Conservation (phyloP, 2,329 filamentous ascomycete genomes). For the Huntiella savannae region DNA sequence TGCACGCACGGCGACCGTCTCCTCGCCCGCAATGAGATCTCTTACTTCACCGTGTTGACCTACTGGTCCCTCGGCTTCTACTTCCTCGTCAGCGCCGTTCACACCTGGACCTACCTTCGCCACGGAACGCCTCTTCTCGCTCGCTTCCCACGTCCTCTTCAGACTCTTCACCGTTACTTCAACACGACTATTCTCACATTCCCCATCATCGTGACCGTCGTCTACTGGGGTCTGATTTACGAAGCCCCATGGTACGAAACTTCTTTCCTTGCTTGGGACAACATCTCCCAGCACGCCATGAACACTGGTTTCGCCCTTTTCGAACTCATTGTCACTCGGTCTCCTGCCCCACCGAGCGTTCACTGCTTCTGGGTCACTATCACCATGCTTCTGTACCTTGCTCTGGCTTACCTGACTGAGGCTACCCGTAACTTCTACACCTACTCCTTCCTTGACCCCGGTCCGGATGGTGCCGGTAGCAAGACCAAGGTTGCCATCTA, state of each 20-base stretch:
- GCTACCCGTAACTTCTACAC: slow-evolving; percentile 55
- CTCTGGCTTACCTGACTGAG: slow-evolving; percentile 53
- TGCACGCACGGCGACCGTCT: slow-evolving; percentile 29
- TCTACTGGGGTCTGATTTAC: slow-evolving; percentile 51
- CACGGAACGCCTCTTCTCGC: slow-evolving; percentile 35
- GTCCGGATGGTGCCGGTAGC: slow-evolving; percentile 25
- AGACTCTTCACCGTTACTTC: slow-evolving; percentile 44
- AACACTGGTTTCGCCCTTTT: slow-evolving; percentile 59
- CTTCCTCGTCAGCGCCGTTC: slow-evolving; percentile 44
- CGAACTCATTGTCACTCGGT: slow-evolving; percentile 52
- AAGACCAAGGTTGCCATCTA: slow-evolving; percentile 39
- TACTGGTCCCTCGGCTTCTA: slow-evolving; percentile 76
- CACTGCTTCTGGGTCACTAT: slow-evolving; percentile 50
- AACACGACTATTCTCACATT: slow-evolving; percentile 44
- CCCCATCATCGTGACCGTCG: slow-evolving; percentile 50
- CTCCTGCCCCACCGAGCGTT: slow-evolving; percentile 37
- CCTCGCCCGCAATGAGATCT: slow-evolving; percentile 40
- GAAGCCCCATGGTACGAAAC: slow-evolving; percentile 28
- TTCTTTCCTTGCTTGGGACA: slow-evolving; percentile 39
- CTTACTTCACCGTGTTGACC: slow-evolving; percentile 65
- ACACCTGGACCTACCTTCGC: slow-evolving; percentile 48
- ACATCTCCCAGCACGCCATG: slow-evolving; percentile 55
- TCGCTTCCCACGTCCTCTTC: slow-evolving; percentile 39
- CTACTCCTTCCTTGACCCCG: slow-evolving; percentile 58
- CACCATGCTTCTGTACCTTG: slow-evolving; percentile 54